These are phyloP conservation scores for Diaporthe destruens DNA, from an alignment of 2,329 filamentous ascomycete genomes.

Conservation along the genomic window DNA sequence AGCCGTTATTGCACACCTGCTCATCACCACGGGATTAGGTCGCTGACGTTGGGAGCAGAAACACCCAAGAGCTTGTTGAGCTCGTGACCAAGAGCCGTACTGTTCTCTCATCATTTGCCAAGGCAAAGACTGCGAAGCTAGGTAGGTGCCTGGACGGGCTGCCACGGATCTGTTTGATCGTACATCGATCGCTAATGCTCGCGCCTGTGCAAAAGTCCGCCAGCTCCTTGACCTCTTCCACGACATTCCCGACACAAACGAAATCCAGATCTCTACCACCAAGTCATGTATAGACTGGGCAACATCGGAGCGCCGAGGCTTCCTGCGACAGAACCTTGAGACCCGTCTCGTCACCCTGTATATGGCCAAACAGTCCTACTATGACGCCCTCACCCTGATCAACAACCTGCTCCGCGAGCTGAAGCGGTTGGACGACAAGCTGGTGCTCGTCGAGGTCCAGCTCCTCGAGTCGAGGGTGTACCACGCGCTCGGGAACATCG, in stretches of 20 bases:
- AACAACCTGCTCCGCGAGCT: constrained; percentile 96
- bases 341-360: constrained; percentile 92
- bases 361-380: constrained; percentile 98
- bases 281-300: constrained; percentile 99
- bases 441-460: constrained; percentile 97
- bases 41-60: constrained; percentile 60
- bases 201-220: constrained; percentile 72
- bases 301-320: constrained; percentile 91
- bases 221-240: constrained; percentile 96
- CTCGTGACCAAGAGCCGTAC: constrained; percentile 91
- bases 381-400: constrained; percentile 96
- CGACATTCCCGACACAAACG: constrained; percentile 92
- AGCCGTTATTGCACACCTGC: constrained; percentile 55
- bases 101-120: constrained; percentile 94
- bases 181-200: constrained; percentile 20
- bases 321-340: constrained; percentile 98
- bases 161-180: neutral
- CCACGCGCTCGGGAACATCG: constrained; percentile 95
- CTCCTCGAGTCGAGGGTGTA: constrained; percentile 97
- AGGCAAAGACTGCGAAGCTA: constrained; percentile 98
- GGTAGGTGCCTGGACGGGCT: constrained; percentile 69
- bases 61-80: constrained; percentile 86
- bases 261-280: constrained; percentile 93
- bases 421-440: constrained; percentile 98
- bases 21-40: constrained; percentile 27